phyloP scores from a whole-genome alignment of 805 yeast genomes.

The Ogataea nakhonphanomensis region DNA sequence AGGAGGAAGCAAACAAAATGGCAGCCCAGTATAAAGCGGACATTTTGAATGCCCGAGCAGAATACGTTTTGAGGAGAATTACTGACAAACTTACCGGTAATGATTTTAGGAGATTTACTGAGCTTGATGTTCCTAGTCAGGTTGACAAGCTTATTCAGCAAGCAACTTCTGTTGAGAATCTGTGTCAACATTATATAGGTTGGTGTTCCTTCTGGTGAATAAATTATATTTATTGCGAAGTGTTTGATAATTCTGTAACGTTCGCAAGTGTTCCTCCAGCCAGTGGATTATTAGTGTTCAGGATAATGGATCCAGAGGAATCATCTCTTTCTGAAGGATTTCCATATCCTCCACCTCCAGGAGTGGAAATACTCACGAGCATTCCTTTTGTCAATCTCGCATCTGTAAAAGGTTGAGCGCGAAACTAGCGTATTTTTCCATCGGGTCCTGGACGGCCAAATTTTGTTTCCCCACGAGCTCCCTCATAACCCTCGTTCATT shows the following conservation, averaged over 20 bases:
- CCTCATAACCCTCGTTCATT: conserved; percentile 49
- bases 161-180: conserved; percentile 92
- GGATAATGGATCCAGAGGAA: conserved; percentile 4
- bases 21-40: conserved; percentile 69
- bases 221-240: conserved; percentile 5
- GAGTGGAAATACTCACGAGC: conserved; percentile 5
- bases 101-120: conserved; percentile 72
- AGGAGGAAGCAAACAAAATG: conserved; percentile 68
- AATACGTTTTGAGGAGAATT: conserved; percentile 82
- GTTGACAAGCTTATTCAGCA: conserved; percentile 92
- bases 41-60: conserved; percentile 84
- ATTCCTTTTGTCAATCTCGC: conserved; percentile 5
- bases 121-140: conserved; percentile 79
- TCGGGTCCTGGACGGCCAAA: conserved; percentile 10
- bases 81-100: conserved; percentile 92
- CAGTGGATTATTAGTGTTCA: conserved; percentile 13
- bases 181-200: conserved; percentile 96
- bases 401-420: conserved; percentile 8
- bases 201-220: conserved; percentile 99
- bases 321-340: conserved; percentile 3
- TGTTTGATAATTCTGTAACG: conserved; percentile 23
- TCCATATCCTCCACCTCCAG: conserved; percentile 12
- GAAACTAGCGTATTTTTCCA: conserved; percentile 9
- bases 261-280: conserved; percentile 24
- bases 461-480: conserved; percentile 41